Base-by-base conservation (phyloP, 2,329 filamentous ascomycete species). In the Fusarium domesticum region DNA sequence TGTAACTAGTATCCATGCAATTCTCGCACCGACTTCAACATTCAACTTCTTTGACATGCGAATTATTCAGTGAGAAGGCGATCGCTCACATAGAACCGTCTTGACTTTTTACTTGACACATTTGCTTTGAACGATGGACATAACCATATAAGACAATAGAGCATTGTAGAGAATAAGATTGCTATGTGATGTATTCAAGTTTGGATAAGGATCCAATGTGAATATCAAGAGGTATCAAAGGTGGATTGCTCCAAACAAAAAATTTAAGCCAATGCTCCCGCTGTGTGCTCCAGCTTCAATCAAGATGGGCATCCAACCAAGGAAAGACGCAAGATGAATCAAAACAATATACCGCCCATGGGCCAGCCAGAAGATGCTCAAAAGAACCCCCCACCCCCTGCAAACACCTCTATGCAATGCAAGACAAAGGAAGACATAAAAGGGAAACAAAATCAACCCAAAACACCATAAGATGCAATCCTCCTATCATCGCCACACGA, bases 381-480 rank as follows among this genome's bases (percentile, higher is more conserved):
- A 11, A 12, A 28, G 23, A 28, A 8, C 23, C 10, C 23, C 23
- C 10, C 10, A 28, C 23, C 23, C 10, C 4, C 14, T 28, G 23
- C 7, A 12, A 28, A 28, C 23, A 28, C 23, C 23, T 11, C 4
- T 28, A 28, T 28, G 23, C 23, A 28, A 28, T 28, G 23, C 23
- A 28, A 8, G 23, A 28, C 23, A 28, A 28, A 28, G 23, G 23
- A 28, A 28, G 10, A 6, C 20, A 23, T 6, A 10, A 23, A 45
- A 51, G 46, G 4, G 8, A 18, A 32, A 46, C 43, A n/a, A 35
- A 34, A 43, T 50, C 25, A 25, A 40, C 48, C 39, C 25, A 20
- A 4, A 55, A 55, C 45, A 33, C 54, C 60, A 33, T 41, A 37
- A 48, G 43, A 65, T 62, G 59, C 57, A 59, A 37, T 19, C 18